Evolutionary conservation across 306 rosid genomes (phyloP).

Genomic region (Rosa rugosa): DNA sequence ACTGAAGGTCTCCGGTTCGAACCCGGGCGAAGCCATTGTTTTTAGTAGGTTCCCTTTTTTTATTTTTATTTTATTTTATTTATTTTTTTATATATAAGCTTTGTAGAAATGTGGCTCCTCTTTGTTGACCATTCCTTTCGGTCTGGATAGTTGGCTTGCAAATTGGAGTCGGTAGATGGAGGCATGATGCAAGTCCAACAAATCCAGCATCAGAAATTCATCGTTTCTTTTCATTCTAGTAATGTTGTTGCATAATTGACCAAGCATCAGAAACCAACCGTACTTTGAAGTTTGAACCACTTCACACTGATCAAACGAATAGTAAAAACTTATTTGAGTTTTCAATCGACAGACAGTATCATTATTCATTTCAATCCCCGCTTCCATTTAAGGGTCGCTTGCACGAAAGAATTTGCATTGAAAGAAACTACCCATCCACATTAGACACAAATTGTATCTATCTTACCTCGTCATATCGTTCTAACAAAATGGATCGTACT

Average conservation of each 20-base stretch:
- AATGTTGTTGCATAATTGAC: not conserved
- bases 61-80: too few species aligned
- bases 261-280: not conserved
- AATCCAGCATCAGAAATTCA: too few species aligned
- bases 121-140: too few species aligned
- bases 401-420: slow-evolving; percentile 6
- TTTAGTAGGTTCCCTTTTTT: too few species aligned
- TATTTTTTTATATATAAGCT: too few species aligned
- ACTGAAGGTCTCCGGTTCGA: slow-evolving; percentile 65
- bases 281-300: not conserved
- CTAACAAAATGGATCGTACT: slow-evolving; percentile 13
- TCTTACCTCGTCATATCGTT: slow-evolving; percentile 15
- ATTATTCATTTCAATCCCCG: not conserved
- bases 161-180: too few species aligned
- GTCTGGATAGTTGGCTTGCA: too few species aligned
- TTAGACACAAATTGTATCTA: slow-evolving; percentile 11
- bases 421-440: slow-evolving; percentile 12
- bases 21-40: slow-evolving; percentile 26
- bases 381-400: not conserved
- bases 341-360: not conserved
- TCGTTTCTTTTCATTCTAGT: not conserved
- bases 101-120: too few species aligned
- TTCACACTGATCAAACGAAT: not conserved
- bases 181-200: too few species aligned
- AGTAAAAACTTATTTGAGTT: not conserved